A percentile compares a stretch with the other conserved stretches of the same genome.
Evolutionary conservation across 805 yeast genomes (phyloP).

Genomic region (Saccharomycopsis fodiens): DNA sequence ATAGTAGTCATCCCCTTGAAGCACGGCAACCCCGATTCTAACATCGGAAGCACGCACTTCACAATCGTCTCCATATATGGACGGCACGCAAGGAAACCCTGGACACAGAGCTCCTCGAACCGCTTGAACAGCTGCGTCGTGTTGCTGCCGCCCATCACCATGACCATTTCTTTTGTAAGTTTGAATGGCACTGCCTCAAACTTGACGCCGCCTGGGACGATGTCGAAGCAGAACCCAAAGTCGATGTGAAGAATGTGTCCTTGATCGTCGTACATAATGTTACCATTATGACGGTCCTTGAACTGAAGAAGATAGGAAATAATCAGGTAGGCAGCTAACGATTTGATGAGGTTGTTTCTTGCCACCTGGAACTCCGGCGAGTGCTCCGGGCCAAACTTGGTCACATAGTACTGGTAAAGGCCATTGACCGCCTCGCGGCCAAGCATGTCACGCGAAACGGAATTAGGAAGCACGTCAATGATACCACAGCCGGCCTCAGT

Average conservation of each 20-base stretch:
- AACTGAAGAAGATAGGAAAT: slow-evolving; percentile 86
- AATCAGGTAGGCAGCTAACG: slow-evolving; percentile 90
- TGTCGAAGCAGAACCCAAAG: slow-evolving; percentile 97
- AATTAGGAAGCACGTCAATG: slow-evolving; percentile 93
- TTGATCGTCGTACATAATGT: slow-evolving; percentile 89
- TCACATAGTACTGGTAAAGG: slow-evolving; percentile 79
- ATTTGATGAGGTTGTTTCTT: slow-evolving; percentile 84
- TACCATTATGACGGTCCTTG: slow-evolving; percentile 97
- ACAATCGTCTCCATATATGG: slow-evolving; percentile 82
- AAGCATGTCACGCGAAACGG: slow-evolving; percentile 94
- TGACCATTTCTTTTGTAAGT: slow-evolving; percentile 91
- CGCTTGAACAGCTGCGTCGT: slow-evolving; percentile 82
- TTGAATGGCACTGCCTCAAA: slow-evolving; percentile 99
- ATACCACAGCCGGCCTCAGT: slow-evolving; percentile 99
- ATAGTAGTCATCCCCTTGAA: slow-evolving; percentile 81
- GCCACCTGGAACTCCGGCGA: slow-evolving; percentile 87
- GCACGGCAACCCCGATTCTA: slow-evolving; percentile 92
- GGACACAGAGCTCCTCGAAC: slow-evolving; percentile 93
- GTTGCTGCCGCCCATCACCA: slow-evolving; percentile 88
- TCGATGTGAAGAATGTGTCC: slow-evolving; percentile 96
- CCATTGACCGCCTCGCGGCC: slow-evolving; percentile 99
- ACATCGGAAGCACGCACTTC: slow-evolving; percentile 84
- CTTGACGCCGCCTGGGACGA: slow-evolving; percentile 97
- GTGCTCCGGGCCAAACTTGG: slow-evolving; percentile 92
- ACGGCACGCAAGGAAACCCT: slow-evolving; percentile 82